A percentile compares a stretch with the other conserved stretches of the same genome.
Evolutionary conservation across 139 green algal species (phyloP).

Genomic region (Nannochloris sp.): DNA sequence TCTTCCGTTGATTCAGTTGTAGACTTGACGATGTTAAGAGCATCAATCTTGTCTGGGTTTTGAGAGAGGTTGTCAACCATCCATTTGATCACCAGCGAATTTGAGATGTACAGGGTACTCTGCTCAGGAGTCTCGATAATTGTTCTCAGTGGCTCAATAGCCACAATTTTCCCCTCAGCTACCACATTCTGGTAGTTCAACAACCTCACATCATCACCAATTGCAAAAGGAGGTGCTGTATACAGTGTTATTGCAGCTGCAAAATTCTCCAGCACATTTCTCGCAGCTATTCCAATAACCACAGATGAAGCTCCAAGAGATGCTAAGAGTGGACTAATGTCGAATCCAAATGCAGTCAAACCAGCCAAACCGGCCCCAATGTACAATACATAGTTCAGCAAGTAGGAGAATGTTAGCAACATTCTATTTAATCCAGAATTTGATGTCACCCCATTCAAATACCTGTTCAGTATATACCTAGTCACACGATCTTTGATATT

Average conservation of each 20-base stretch:
- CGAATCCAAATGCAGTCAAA: constrained; percentile 10
- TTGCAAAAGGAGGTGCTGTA: constrained; percentile 11
- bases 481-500: constrained; percentile 15
- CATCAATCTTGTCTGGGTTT: too few species aligned
- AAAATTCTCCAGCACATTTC: constrained; percentile 12
- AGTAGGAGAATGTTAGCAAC: not conserved
- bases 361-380: not conserved
- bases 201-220: constrained; percentile 16
- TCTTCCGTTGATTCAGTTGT: not conserved
- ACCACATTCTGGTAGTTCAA: not conserved
- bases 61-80: not conserved
- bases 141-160: constrained; percentile 24
- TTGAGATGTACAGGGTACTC: constrained; percentile 17
- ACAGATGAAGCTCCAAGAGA: constrained; percentile 17
- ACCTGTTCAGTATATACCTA: not conserved
- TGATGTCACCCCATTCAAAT: not conserved
- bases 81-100: constrained; percentile 8
- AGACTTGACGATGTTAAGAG: too few species aligned
- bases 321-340: constrained; percentile 21
- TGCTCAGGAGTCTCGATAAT: constrained; percentile 11
- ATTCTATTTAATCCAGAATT: not conserved
- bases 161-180: constrained; percentile 11
- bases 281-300: constrained; percentile 18
- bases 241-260: constrained; percentile 14
- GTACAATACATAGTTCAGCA: constrained; percentile 8